A percentile compares a stretch with the other conserved stretches of the same genome.
Evolutionary conservation across 768 basidiomycete species (phyloP).

Genomic region (Tylopilus subfusipes): DNA sequence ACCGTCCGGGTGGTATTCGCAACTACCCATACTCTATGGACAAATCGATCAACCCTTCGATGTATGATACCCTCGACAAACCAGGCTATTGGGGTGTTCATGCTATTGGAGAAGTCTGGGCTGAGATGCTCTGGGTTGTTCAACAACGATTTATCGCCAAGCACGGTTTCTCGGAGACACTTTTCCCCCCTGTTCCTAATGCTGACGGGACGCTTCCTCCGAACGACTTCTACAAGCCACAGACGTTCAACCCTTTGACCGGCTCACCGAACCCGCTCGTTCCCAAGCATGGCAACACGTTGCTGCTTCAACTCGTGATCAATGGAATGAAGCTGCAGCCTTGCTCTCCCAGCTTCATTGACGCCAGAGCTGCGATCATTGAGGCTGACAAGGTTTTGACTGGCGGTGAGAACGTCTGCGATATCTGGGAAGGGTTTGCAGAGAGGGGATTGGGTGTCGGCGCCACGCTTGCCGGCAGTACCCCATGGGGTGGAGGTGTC

Average conservation of each 20-base stretch:
- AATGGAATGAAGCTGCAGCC: slow-evolving; percentile 95
- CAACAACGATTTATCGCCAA: slow-evolving; percentile 71
- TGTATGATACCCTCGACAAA: slow-evolving; percentile 92
- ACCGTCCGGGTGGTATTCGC: slow-evolving; percentile 70
- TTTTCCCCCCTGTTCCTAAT: slow-evolving; percentile 77
- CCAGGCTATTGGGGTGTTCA: slow-evolving; percentile 93
- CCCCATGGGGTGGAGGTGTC: slow-evolving; percentile 93
- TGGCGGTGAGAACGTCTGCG: slow-evolving; percentile 89
- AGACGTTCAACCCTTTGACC: slow-evolving; percentile 28
- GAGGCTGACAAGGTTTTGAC: slow-evolving; percentile 89
- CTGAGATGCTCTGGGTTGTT: slow-evolving; percentile 82
- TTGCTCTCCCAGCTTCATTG: slow-evolving; percentile 87
- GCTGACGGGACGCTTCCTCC: slow-evolving; percentile 60
- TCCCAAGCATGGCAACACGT: slow-evolving; percentile 90
- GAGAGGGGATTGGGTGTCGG: slow-evolving; percentile 77
- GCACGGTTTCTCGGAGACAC: slow-evolving; percentile 72
- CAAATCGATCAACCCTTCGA: slow-evolving; percentile 76
- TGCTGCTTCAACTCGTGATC: slow-evolving; percentile 79
- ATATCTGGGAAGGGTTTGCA: slow-evolving; percentile 83
- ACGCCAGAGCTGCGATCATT: slow-evolving; percentile 86
- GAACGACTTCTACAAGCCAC: slow-evolving; percentile 66
- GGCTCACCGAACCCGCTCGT: slow-evolving; percentile 48
- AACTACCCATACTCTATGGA: slow-evolving; percentile 87
- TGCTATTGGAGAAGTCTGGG: slow-evolving; percentile 95
- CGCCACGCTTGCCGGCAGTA: slow-evolving; percentile 67